Base-by-base conservation (phyloP, 2,329 filamentous ascomycete genomes). In the Calonectria pseudoreteaudii region DNA sequence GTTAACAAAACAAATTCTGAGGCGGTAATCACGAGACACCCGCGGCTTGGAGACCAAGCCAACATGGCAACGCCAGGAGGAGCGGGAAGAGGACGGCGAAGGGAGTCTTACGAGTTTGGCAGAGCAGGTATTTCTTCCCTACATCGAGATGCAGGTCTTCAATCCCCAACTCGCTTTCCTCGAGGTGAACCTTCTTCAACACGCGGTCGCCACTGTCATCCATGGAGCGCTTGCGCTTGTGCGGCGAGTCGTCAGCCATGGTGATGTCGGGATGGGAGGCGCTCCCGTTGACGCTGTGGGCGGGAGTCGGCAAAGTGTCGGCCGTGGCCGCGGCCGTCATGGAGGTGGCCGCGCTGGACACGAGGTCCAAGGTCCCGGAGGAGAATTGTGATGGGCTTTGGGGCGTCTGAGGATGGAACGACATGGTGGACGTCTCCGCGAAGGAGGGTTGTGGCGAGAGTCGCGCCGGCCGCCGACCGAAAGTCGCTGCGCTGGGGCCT, bases 351-450 rank as follows among this genome's bases (percentile, higher is more conserved):
- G 87, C 86, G 85, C 87, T 90, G 71, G 86, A 86, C 79, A 84
- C 85, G 78, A 85, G 85, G 80, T 90, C 89, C 82, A 86, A 88
- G 78, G 87, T 89, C 79, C 86, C 88, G 76, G 90, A 89, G 77
- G 90, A 91, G 81, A 88, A 87, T 82, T 91, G 90, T 82, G 90
- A 92, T 82, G 91, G 91, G 83, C 91, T 93, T 87, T 93, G 91
- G 82, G 91, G 91, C 79, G 91, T 93, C 81, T 91, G 91, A 80
- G 91, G 91, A 83, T 92, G 91, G 87, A 90, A 92, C 86, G 90
- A 91, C 91, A 93, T 93, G 84, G 84, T 89, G 86, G 84, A 83
- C 80, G 79, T 82, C 84, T 81, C 83, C 83, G 79, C 79, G 75
- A 78, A 74, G 76, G 80, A 76, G 80, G 76, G 75, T 76, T 76